Conservation (phyloP, 768 basidiomycete species). For the Rhodotorula paludigena region DNA sequence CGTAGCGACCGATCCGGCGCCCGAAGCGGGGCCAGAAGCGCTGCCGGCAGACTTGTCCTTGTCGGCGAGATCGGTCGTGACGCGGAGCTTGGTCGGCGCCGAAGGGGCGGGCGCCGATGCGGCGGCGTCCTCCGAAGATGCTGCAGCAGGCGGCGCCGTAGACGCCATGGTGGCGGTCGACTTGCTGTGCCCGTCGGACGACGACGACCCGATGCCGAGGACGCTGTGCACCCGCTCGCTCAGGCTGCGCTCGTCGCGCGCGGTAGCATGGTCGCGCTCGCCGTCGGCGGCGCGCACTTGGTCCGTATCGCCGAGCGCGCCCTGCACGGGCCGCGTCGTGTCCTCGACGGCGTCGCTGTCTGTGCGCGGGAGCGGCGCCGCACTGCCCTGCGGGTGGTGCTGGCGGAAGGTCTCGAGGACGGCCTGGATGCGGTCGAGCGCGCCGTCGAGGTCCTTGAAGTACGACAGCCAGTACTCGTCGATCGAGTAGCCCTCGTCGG, state of each 20-base stretch:
- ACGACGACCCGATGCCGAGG: background rate
- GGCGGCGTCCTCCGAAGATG: background rate
- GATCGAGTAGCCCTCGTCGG: slow-evolving; percentile 60
- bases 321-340: slow-evolving; percentile 7
- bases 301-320: slow-evolving; percentile 15
- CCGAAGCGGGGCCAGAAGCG: too few relatives aligned
- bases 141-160: background rate
- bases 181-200: background rate
- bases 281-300: slow-evolving; percentile 6
- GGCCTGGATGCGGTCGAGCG: slow-evolving; percentile 74
- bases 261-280: slow-evolving; percentile 1
- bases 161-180: background rate
- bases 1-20: slow-evolving; percentile 10
- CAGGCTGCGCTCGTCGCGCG: background rate
- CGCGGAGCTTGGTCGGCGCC: background rate
- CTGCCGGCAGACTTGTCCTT: too few relatives aligned
- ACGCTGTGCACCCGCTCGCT: slow-evolving; percentile 10
- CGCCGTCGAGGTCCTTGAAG: slow-evolving; percentile 71
- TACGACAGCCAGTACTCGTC: slow-evolving; percentile 78
- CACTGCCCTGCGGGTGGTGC: slow-evolving; percentile 16
- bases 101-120: too few relatives aligned
- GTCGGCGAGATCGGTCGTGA: background rate
- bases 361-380: background rate
- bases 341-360: slow-evolving; percentile 5
- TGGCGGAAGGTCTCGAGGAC: slow-evolving; percentile 56